phyloP scores from a whole-genome alignment of 257 asterid genomes.

The Fraxinus quadrangulata region DNA sequence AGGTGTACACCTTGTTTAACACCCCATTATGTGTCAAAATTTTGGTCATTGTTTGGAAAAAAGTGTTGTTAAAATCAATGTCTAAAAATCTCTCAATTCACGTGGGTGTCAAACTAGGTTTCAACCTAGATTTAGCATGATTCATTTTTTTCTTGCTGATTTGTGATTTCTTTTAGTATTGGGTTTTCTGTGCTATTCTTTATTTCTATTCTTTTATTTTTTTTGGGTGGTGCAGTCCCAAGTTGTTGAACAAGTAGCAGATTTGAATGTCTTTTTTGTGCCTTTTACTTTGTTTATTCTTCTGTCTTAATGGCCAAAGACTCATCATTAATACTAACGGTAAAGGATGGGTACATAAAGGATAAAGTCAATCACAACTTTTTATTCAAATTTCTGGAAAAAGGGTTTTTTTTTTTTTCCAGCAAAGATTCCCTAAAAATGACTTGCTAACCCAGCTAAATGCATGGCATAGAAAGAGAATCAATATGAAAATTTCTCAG shows the following conservation, averaged over 20 bases:
- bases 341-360: slow-evolving; percentile 16
- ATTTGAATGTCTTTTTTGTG: slow-evolving; percentile 19
- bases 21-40: no score
- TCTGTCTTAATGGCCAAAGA: slow-evolving; percentile 31
- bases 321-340: slow-evolving; percentile 39
- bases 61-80: no score
- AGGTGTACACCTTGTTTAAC: no score
- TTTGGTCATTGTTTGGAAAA: no score
- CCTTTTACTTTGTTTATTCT: slow-evolving; percentile 27
- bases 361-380: slow-evolving; percentile 36
- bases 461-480: slow-evolving; percentile 39
- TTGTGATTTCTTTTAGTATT: neutral
- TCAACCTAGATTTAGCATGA: no score
- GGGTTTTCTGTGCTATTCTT: no score
- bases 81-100: no score
- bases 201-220: no score
- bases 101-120: no score
- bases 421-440: slow-evolving; percentile 27
- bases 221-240: neutral
- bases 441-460: slow-evolving; percentile 2
- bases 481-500: slow-evolving; percentile 17
- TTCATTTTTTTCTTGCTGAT: neutral
- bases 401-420: slow-evolving; percentile 25
- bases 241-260: neutral
- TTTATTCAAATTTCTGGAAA: slow-evolving; percentile 29